phyloP scores from a whole-genome alignment of 176 grass and related monocot species.

The Oryza coarctata region DNA sequence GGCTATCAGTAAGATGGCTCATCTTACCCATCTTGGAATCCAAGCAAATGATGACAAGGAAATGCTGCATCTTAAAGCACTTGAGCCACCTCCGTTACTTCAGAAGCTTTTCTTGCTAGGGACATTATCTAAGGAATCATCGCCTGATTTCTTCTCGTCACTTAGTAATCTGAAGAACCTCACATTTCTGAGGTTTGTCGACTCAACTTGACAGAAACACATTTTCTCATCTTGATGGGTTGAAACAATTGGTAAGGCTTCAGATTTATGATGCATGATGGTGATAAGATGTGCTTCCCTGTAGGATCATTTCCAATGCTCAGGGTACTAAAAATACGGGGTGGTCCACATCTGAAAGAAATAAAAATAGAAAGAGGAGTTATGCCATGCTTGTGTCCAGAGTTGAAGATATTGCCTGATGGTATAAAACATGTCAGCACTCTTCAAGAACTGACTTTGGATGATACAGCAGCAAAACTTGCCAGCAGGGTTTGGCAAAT shows the following conservation, averaged over 20 bases:
- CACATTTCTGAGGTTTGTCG: conserved; percentile 30
- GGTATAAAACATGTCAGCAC: conserved; percentile 22
- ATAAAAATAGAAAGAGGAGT: conserved; percentile 26
- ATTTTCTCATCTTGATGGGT: conserved; percentile 31
- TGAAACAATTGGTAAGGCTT: conserved; percentile 32
- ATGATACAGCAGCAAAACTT: neutral
- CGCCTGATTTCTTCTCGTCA: conserved; percentile 14
- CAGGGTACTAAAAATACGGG: too few species aligned
- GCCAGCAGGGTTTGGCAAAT: conserved; percentile 8
- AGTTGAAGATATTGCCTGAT: conserved; percentile 25
- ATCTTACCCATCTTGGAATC: conserved; percentile 34
- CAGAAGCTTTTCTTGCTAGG: conserved; percentile 39
- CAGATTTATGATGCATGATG: conserved; percentile 35
- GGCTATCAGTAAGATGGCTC: conserved; percentile 33
- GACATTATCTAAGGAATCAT: neutral
- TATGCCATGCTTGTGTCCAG: conserved; percentile 23
- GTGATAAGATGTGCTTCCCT: too few species aligned
- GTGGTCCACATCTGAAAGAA: conserved; percentile 15
- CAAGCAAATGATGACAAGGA: conserved; percentile 18
- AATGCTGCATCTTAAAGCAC: conserved; percentile 15
- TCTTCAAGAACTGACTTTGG: conserved; percentile 33
- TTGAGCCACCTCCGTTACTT: conserved; percentile 20
- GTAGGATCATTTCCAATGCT: too few species aligned
- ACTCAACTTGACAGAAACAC: conserved; percentile 25
- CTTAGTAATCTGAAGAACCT: conserved; percentile 32